Conservation (phyloP, 768 basidiomycete species). For the Boletus vinaceobasis region DNA sequence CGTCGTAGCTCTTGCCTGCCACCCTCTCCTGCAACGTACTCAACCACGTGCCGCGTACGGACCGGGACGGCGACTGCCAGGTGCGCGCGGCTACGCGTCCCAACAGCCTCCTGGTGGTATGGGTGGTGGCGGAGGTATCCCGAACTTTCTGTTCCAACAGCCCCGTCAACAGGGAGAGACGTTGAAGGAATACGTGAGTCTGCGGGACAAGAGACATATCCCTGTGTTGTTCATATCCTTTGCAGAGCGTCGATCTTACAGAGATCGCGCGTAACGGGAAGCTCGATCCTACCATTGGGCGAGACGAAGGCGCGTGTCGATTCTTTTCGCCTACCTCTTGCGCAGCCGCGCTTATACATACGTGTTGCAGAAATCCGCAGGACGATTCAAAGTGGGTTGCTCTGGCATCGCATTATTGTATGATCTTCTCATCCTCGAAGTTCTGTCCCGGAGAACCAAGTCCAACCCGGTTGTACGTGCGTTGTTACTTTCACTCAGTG, state of each 20-base stretch:
- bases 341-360: background rate
- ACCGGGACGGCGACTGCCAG: background rate
- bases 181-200: conserved; percentile 70
- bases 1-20: conserved; percentile 7
- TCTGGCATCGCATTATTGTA: background rate
- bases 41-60: background rate
- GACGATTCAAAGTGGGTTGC: conserved; percentile 78
- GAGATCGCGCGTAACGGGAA: conserved; percentile 82
- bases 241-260: conserved; percentile 77
- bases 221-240: background rate
- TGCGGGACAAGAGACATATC: conserved; percentile 10
- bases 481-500: background rate
- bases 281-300: conserved; percentile 85
- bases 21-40: background rate
- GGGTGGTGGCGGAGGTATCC: conserved; percentile 41
- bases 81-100: conserved; percentile 44
- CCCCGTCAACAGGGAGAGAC: conserved; percentile 80
- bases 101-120: conserved; percentile 41
- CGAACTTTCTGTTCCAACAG: conserved; percentile 53
- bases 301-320: conserved; percentile 63
- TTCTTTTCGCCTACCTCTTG: background rate
- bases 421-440: conserved; percentile 32
- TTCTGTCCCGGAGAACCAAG: conserved; percentile 85
- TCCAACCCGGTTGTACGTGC: conserved; percentile 79
- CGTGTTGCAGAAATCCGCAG: conserved; percentile 69